Conservation (phyloP, 805 yeast genomes). For the Metschnikowia reukaufii region DNA sequence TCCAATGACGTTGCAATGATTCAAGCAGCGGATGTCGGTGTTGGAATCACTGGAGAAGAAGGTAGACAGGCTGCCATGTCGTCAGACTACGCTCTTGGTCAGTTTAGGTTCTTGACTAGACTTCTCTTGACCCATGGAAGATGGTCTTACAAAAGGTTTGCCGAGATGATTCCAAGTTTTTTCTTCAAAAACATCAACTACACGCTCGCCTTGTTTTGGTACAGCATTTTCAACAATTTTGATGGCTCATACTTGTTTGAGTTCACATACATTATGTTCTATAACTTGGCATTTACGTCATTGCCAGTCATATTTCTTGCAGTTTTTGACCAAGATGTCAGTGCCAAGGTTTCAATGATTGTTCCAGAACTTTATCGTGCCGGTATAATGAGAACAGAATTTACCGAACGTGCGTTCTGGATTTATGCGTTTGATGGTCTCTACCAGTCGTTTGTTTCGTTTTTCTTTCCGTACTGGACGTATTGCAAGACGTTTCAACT, state of each 20-base stretch:
- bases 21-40: conserved; percentile 81
- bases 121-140: conserved; percentile 77
- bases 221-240: conserved; percentile 62
- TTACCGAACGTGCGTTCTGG: conserved; percentile 60
- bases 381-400: conserved; percentile 64
- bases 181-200: conserved; percentile 76
- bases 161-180: conserved; percentile 78
- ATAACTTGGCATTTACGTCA: conserved; percentile 79
- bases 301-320: conserved; percentile 75
- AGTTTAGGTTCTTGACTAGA: conserved; percentile 65
- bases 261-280: conserved; percentile 74
- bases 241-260: conserved; percentile 79
- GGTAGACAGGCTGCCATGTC: conserved; percentile 88
- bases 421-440: conserved; percentile 67
- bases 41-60: conserved; percentile 86
- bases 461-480: conserved; percentile 63
- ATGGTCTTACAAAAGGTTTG: conserved; percentile 73
- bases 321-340: conserved; percentile 72
- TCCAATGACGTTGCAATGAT: conserved; percentile 89
- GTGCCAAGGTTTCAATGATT: conserved; percentile 59
- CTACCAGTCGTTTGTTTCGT: conserved; percentile 69
- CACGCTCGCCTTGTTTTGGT: conserved; percentile 77
- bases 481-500: conserved; percentile 44
- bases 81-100: conserved; percentile 80
- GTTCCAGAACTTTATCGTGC: conserved; percentile 70